Base-by-base conservation (phyloP, 1,139 yeast genomes). In the Candida tropicalis region DNA sequence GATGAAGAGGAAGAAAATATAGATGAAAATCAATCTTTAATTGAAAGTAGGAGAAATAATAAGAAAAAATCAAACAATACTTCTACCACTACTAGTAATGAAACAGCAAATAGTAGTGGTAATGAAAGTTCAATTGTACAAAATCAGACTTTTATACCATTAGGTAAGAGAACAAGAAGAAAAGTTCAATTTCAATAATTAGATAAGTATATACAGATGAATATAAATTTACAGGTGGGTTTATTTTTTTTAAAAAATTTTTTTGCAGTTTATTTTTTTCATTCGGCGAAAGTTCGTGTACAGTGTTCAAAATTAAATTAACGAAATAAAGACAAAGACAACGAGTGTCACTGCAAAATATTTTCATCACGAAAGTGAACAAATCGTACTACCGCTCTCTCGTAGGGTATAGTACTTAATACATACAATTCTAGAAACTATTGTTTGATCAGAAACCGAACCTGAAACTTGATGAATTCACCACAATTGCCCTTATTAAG, bases 91-190 rank as follows among this genome's bases (percentile, higher is more conserved):
- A n/a, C n/a, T 24, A 7, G 42, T 27, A 26, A 38, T 24, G 29
- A 32, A 12, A 17, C 15, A 16, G 20, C n/a, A 12, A 34, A 18
- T 23, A 33, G 29, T 32, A 39, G 25, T 24, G 27, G 28, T 18
- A 35, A 27, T 24, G 42, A 39, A 27, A 35, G 39, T 37, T 33
- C 23, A 27, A 62, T 54, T 3, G 58, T 50, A 15, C 50, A 53
- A 15, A 48, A 16, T 48, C 49, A 12, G 55, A 53, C 22, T 45
- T 47, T 23, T 22, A 10, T 23, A 22, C 47, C 42, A 4, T 40
- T 47, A 2, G 50, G 48, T 3, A 47, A 46, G 38, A 34, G 50
- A 31, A 39, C 45, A 4, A 38, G 44, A 24, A 37, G 44, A 16
- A 43, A 42, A 24, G 51, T 46, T 6, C 50, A 46, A 32, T 46